Conservation (phyloP, 129 eudicot genomes). For the Kitagawia praeruptora region DNA sequence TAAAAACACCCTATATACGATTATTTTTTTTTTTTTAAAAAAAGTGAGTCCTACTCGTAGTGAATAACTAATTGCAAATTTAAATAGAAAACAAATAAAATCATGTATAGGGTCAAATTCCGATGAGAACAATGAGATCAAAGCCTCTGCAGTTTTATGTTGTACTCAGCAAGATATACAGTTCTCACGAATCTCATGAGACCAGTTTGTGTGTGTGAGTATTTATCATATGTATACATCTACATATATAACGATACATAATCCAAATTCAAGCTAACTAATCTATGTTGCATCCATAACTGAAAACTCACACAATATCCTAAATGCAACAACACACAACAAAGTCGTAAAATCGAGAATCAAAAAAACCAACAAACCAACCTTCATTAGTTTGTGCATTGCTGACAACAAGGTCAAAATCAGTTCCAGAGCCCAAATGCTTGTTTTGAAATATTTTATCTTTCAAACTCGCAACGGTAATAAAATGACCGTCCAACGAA, state of each 20-base stretch:
- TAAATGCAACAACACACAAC: not conserved
- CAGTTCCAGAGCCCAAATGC: constrained; percentile 96
- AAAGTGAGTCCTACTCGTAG: not conserved
- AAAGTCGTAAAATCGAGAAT: constrained; percentile 6
- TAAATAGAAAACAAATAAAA: not conserved
- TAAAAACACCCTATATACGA: not conserved
- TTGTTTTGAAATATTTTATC: constrained; percentile 78
- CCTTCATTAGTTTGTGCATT: constrained; percentile 98
- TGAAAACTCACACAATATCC: not conserved
- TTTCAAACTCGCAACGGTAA: constrained; percentile 72
- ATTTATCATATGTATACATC: not conserved
- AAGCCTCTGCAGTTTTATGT: not conserved
- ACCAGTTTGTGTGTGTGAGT: not conserved
- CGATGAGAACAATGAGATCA: not conserved
- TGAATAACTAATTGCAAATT: not conserved
- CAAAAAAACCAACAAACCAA: constrained; percentile 36
- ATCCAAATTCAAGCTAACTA: not conserved
- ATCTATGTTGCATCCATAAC: not conserved
- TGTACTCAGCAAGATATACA: not conserved
- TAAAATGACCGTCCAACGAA: constrained; percentile 83
- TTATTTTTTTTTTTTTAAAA: not conserved
- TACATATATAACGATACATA: not conserved
- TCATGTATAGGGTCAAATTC: not conserved
- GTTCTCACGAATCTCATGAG: not conserved
- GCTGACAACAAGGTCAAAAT: constrained; percentile 86